Percentiles rank a stretch among this genome's conserved stretches.
phyloP scores from a whole-genome alignment of 202 grass and related monocot genomes.

The Bolboschoenoplectus hybrid region DNA sequence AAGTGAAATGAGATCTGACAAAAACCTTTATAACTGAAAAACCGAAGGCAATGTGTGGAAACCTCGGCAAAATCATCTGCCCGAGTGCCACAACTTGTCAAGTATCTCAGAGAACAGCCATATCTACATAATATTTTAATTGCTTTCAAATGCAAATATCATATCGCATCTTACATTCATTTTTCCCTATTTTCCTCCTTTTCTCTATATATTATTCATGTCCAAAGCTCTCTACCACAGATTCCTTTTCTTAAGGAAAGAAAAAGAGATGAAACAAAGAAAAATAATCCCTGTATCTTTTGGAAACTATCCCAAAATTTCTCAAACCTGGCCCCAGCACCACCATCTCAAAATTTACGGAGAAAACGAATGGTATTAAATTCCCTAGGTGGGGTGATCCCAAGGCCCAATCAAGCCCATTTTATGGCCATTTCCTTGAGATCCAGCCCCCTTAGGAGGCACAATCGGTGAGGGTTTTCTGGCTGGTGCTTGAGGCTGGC shows the following conservation, averaged over 20 bases:
- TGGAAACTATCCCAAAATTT: slow-evolving; percentile 10
- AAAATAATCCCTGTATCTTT: slow-evolving; percentile 22
- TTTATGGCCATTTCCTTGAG: slow-evolving; percentile 63
- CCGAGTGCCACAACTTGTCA: neutral
- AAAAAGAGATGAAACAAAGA: neutral
- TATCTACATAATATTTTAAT: slow-evolving; percentile 31
- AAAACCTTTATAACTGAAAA: neutral
- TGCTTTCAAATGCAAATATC: neutral
- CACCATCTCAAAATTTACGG: neutral
- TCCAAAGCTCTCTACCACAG: slow-evolving; percentile 2
- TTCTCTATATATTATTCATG: slow-evolving; percentile 35
- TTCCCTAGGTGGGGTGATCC: slow-evolving; percentile 62
- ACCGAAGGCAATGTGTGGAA: neutral
- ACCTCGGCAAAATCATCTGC: neutral
- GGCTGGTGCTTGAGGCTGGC: slow-evolving; percentile 54
- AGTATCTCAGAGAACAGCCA: neutral
- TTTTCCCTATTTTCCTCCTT: neutral
- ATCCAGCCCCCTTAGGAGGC: slow-evolving; percentile 65
- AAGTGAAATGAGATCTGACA: neutral
- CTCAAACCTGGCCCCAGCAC: neutral
- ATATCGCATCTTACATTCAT: slow-evolving; percentile 20
- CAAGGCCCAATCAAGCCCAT: slow-evolving; percentile 48
- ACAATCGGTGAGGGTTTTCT: slow-evolving; percentile 59
- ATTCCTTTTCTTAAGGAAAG: neutral
- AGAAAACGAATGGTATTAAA: slow-evolving; percentile 15